Conservation (phyloP, 768 basidiomycete genomes). For the Calocybe gangraenosa region DNA sequence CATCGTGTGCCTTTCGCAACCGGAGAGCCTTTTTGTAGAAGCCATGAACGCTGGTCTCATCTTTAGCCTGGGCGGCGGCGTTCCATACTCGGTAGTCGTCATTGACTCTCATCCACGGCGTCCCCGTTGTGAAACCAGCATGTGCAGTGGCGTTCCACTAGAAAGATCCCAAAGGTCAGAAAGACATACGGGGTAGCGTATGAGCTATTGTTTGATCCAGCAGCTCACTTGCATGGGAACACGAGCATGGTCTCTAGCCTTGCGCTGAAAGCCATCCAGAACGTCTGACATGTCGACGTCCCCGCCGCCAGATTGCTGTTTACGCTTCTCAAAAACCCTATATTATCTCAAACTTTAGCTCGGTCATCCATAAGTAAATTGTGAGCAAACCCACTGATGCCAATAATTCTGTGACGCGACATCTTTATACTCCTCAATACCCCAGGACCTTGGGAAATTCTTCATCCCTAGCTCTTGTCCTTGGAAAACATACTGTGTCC, state of each 20-base stretch:
- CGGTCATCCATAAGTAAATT: too few relatives aligned
- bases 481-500: slow-evolving; percentile 72
- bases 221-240: slow-evolving; percentile 59
- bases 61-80: slow-evolving; percentile 39
- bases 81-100: slow-evolving; percentile 65
- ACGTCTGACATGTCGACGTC: slow-evolving; percentile 61
- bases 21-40: slow-evolving; percentile 60
- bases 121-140: slow-evolving; percentile 62
- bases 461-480: slow-evolving; percentile 70
- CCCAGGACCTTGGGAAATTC: slow-evolving; percentile 61
- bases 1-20: slow-evolving; percentile 48
- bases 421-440: slow-evolving; percentile 71
- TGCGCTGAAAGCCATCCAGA: slow-evolving; percentile 50
- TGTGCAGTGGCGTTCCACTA: slow-evolving; percentile 56
- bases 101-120: slow-evolving; percentile 74
- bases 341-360: background rate
- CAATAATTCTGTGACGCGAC: slow-evolving; percentile 60
- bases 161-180: too few relatives aligned
- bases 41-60: slow-evolving; percentile 47
- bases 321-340: slow-evolving; percentile 38
- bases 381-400: slow-evolving; percentile 39
- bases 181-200: too few relatives aligned
- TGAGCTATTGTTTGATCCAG: too few relatives aligned
- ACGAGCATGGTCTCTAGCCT: slow-evolving; percentile 69
- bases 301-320: slow-evolving; percentile 25